Base-by-base conservation (phyloP, 352 stramenopile genomes). In the Pythium aquatile region DNA sequence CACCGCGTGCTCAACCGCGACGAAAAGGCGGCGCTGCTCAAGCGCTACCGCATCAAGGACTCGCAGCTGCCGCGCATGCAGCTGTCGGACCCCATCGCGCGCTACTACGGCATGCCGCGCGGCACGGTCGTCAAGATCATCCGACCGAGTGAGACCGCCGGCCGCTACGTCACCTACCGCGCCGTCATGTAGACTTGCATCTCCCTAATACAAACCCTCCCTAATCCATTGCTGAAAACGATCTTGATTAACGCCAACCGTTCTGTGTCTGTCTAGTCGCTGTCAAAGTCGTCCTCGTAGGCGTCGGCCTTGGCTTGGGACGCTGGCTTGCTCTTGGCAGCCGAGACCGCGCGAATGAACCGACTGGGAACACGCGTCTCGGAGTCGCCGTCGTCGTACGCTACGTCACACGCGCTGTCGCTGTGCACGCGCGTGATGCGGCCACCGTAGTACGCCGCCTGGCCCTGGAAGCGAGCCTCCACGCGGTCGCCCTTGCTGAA, bases 91-190 rank as follows among this genome's bases (percentile, higher is more conserved):
- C 98, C 98, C 32, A 98, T 99, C 44, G 97, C 98, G 32, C 85
- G 98, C 54, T 99, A 99, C 85, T 95, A 94, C 61, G 86, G 86
- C 52, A 97, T 99, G 90, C 94, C 95, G 58, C 87, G 95, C 61
- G 97, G 97, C 30, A 86, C 99, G 68, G 98, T 99, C 44, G 98
- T 99, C 39, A 99, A 99, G 81, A 99, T 99, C 81, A 99, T 99
- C 76, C 89, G 98, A 68, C 97, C 97, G 16, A 98, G 87, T 72
- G 98, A 99, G 78, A 99, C 98, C 40, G 98, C 98, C 47, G 98
- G 98, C 16, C 91, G 98, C 26, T 99, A 99, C 80, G 97, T 99
- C 32, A 99, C 98, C 5, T 99, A 99, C 84, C 88, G 98, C 55
- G 96, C 99, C 69, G 98, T 98, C 76, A 98, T 99, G 81, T 99